phyloP scores from a whole-genome alignment of 352 stramenopile species.

The Phytophthora pini region DNA sequence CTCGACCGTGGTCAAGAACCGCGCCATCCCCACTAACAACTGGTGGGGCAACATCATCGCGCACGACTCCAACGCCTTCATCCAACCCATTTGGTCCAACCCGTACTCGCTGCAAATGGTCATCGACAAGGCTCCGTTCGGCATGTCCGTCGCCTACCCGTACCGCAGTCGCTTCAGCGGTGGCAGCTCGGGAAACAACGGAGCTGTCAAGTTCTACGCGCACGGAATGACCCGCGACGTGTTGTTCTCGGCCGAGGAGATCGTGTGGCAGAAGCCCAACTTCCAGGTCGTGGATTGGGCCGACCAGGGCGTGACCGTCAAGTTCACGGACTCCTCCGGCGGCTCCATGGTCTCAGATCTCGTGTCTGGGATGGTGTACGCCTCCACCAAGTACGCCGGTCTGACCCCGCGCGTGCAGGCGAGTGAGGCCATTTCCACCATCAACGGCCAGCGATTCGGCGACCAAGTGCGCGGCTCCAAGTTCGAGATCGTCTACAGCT shows the following conservation, averaged over 20 bases:
- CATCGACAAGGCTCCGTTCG: conserved; percentile 49
- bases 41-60: conserved; percentile 82
- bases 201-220: conserved; percentile 59
- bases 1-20: conserved; percentile 43
- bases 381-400: conserved; percentile 52
- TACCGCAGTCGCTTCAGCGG: conserved; percentile 58
- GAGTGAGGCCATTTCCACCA: conserved; percentile 43
- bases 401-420: conserved; percentile 53
- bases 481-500: conserved; percentile 63
- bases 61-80: conserved; percentile 35
- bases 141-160: conserved; percentile 63
- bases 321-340: conserved; percentile 36
- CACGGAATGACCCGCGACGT: conserved; percentile 60
- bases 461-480: conserved; percentile 43
- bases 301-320: conserved; percentile 61
- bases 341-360: conserved; percentile 54
- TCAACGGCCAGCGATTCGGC: conserved; percentile 48
- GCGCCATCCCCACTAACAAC: conserved; percentile 73
- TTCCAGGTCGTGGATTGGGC: conserved; percentile 67
- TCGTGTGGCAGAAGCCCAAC: conserved; percentile 44
- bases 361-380: conserved; percentile 74
- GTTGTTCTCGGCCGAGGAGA: conserved; percentile 59
- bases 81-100: conserved; percentile 67
- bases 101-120: conserved; percentile 58
- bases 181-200: conserved; percentile 58